Percentiles rank a stretch among this genome's conserved stretches.
Evolutionary conservation across 805 yeast genomes (phyloP).

Genomic region (Wickerhamomyces bisporus): DNA sequence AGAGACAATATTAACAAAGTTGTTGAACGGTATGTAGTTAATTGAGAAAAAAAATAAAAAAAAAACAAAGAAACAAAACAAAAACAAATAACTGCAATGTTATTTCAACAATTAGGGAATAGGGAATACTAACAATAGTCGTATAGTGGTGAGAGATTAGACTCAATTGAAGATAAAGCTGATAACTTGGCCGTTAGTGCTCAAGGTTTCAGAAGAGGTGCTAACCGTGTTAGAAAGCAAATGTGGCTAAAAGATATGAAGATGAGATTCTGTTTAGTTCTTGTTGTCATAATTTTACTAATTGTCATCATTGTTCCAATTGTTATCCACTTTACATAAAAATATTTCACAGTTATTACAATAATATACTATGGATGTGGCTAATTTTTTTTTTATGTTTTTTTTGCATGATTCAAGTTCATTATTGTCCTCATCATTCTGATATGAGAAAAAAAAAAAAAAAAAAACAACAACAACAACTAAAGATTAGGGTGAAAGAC

Average conservation of each 20-base stretch:
- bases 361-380: too few relatives aligned
- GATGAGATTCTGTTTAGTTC: constrained; percentile 86
- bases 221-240: constrained; percentile 94
- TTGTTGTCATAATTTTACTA: constrained; percentile 72
- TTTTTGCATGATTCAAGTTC: background rate
- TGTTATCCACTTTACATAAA: constrained; percentile 71
- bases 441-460: too few relatives aligned
- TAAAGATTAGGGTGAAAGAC: too few relatives aligned
- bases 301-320: constrained; percentile 90
- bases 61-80: too few relatives aligned
- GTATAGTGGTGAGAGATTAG: constrained; percentile 80
- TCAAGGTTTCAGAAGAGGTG: constrained; percentile 92
- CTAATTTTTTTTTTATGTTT: background rate
- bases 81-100: too few relatives aligned
- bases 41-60: too few relatives aligned
- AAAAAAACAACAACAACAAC: too few relatives aligned
- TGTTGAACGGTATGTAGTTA: constrained; percentile 50
- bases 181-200: constrained; percentile 90
- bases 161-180: constrained; percentile 87
- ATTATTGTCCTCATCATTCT: too few relatives aligned
- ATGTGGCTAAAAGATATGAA: constrained; percentile 99
- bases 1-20: constrained; percentile 94
- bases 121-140: background rate
- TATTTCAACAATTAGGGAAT: too few relatives aligned
- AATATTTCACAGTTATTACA: too few relatives aligned